Base-by-base conservation (phyloP, 2,329 filamentous ascomycete species). In the Epicoccum sorghinum region DNA sequence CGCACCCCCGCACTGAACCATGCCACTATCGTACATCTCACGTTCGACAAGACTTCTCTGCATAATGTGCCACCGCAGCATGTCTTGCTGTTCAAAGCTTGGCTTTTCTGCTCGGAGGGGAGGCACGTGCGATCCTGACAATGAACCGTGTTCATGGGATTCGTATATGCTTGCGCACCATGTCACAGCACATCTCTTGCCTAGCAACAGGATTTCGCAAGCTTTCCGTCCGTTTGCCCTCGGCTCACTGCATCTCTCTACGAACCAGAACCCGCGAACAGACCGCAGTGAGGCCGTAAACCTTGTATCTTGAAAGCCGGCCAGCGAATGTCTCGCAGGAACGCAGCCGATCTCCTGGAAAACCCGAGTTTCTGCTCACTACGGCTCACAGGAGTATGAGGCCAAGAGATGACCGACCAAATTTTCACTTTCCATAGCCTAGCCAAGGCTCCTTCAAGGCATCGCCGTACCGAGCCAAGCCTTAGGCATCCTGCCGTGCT, bases 401-500 rank as follows among this genome's bases (percentile, higher is more conserved):
- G 47, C 47, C 47, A 55, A 55, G 52, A 18, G 32, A 35, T 51
- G 52, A 47, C 47, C 37, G 25, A 42, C 42, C 47, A 30, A 51
- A 47, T 55, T 55, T 55, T 55, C 52, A 55, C 47, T 47, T 7
- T 47, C 43, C 29, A 13, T 35, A 12, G 41, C 14, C 33, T 30
- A 39, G 52, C 42, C 52, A 55, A 55, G 52, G 25, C 36, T 14
- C 23, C 14, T 43, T 35, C 24, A 30, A 37, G 32, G 29, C 4
- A 25, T 47, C 43, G 33, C 37, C 25, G 47, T 23, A 29, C 14
- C 22, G 52, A 47, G 42, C 52, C 52, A 55, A 55, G 52, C n/a
- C 47, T 55, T 50, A 35, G 52, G 52, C 52, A 33, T 3, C 46
- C 52, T 55, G 52, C 47, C 52, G 47, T 18, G 42, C 24, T 39